Evolutionary conservation across 2,329 filamentous ascomycete genomes (phyloP), one percentile per base, ranked within the genome.

Genomic region (Xylariomycetidae sp.): DNA sequence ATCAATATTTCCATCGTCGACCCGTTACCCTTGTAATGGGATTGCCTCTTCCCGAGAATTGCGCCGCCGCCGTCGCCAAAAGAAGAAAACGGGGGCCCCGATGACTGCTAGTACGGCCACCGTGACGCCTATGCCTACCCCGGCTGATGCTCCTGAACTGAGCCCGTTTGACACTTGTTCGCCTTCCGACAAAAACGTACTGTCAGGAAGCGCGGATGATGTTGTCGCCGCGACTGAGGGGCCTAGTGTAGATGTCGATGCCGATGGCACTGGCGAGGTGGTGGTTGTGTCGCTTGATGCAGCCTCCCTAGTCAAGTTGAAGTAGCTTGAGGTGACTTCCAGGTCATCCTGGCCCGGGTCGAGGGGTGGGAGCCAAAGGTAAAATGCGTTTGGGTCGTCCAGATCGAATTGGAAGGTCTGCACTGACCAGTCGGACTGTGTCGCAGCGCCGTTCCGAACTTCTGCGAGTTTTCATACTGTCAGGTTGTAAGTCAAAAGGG

Each of bases 371-470:
- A 42, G 27, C 40, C 34, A 37, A 3, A 45, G 28, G 31, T 38
- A 41, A 27, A 47, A 44, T 11, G 41, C 27, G 11, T 37, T 25
- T 5, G 40, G 45, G 5, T 7, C 5, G n/a, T 16, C 14, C 5
- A 44, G 16, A 31, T 47, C 34, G 27, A 45, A 45, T 4, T 37
- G 16, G 20, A 38, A 41, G 3, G 25, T 5, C 23, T 46, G 43
- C 9, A 44, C 45, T 5, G 29, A 27, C 43, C 37, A 48, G 33
- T 42, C 38, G 23, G 46, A 46, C 26, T 46, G 34, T 4, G 41
- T 42, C 12, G 43, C 35, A 4, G 37, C 39, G 12, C 45, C 39
- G 22, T 19, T 17, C 8, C 31, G 14, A 2, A 23, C 19, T 12
- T 32, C 42, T 45, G 23, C 7, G 14, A n/a, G 16, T 10, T 4